A percentile compares a stretch with the other conserved stretches of the same genome.
Conservation (phyloP, 1,284 basidiomycete genomes). For the Naganishia liquefaciens region DNA sequence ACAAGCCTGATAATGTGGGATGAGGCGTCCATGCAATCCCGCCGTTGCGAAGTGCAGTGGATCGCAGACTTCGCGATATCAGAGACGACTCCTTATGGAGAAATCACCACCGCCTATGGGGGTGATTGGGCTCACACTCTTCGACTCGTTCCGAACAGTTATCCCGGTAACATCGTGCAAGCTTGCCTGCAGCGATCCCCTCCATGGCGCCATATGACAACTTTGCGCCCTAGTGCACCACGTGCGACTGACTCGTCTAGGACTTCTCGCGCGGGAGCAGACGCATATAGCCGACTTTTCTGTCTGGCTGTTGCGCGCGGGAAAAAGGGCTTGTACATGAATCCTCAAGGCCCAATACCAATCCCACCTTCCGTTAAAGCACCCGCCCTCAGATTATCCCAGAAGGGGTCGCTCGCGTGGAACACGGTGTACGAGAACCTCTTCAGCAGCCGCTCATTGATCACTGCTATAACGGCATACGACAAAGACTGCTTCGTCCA, state of each 20-base stretch:
- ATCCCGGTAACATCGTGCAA: neutral
- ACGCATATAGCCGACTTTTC: neutral
- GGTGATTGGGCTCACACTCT: slow-evolving; percentile 3
- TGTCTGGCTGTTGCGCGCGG: neutral
- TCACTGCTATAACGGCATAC: neutral
- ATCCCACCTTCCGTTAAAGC: neutral
- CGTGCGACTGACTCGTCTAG: neutral
- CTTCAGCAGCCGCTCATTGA: no score
- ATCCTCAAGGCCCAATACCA: neutral
- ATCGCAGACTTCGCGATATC: neutral
- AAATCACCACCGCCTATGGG: neutral
- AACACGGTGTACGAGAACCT: neutral
- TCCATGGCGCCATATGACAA: neutral
- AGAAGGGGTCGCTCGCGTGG: no score
- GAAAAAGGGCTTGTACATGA: neutral
- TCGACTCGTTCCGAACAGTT: neutral
- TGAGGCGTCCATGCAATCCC: slow-evolving; percentile 2
- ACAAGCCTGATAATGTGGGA: neutral
- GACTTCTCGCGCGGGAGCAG: neutral
- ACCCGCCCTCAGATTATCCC: neutral
- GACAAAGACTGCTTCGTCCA: neutral
- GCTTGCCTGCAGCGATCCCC: neutral
- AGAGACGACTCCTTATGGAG: neutral
- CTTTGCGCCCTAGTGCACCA: neutral
- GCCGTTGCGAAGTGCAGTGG: neutral